These are phyloP conservation scores for Cyclotella sp. DNA, from an alignment of 108 stramenopile species.

Conservation along the genomic window DNA sequence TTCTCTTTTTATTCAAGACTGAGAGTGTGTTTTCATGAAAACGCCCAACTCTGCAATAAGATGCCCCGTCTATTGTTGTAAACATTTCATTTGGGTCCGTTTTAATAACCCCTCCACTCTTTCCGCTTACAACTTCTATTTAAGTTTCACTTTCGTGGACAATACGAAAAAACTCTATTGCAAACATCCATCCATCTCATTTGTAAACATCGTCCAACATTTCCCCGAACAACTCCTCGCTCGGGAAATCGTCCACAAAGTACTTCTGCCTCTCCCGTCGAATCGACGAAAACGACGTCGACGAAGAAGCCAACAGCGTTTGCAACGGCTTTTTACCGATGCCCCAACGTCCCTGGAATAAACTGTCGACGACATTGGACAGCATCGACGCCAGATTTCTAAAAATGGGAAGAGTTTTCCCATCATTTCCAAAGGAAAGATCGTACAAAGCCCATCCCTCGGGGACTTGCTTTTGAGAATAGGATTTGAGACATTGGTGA, in stretches of 20 bases:
- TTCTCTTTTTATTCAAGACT: no score
- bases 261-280: slow-evolving; percentile 59
- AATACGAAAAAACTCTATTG: no score
- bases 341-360: slow-evolving; percentile 71
- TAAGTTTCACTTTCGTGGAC: no score
- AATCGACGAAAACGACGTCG: slow-evolving; percentile 62
- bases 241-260: slow-evolving; percentile 59
- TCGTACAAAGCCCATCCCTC: slow-evolving; percentile 79
- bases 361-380: slow-evolving; percentile 48
- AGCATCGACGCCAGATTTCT: slow-evolving; percentile 34
- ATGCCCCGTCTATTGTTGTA: no score
- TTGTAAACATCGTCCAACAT: slow-evolving; percentile 24
- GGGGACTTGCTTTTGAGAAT: slow-evolving; percentile 73
- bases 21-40: no score
- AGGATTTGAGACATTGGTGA: slow-evolving; percentile 51
- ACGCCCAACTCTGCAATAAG: no score
- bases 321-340: slow-evolving; percentile 74
- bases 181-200: no score
- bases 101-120: no score
- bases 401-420: slow-evolving; percentile 43
- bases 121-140: no score
- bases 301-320: slow-evolving; percentile 63
- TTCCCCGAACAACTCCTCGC: slow-evolving; percentile 39
- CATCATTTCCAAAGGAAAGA: slow-evolving; percentile 68
- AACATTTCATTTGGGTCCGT: no score